Evolutionary conservation across 129 eudicot genomes (phyloP).

Genomic region (Chrysanthemum makinoi): DNA sequence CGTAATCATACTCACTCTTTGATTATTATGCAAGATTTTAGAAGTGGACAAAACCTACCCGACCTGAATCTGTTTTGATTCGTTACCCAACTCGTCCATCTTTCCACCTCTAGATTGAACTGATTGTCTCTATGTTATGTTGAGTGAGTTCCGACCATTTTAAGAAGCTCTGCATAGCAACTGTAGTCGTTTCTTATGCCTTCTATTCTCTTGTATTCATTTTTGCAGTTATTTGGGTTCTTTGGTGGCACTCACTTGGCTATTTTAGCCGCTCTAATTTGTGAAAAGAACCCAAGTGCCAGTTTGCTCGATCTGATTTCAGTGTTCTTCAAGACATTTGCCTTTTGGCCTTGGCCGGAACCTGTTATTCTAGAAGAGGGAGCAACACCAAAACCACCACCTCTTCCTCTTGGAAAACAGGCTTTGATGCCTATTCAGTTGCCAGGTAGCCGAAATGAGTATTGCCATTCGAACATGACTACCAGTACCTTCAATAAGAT

Average conservation of each 20-base stretch:
- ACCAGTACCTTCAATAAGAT: constrained; percentile 54
- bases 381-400: constrained; percentile 18
- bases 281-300: constrained; percentile 44
- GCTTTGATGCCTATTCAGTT: constrained; percentile 55
- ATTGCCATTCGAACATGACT: constrained; percentile 56
- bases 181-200: constrained; percentile 16
- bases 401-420: constrained; percentile 20
- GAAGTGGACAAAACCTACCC: too few relatives aligned
- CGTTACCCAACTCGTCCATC: background rate
- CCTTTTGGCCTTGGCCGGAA: constrained; percentile 72
- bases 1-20: background rate
- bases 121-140: background rate
- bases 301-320: constrained; percentile 41
- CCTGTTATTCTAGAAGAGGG: constrained; percentile 53
- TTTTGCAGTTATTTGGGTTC: constrained; percentile 57
- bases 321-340: constrained; percentile 57
- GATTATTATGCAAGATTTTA: too few relatives aligned
- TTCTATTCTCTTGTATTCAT: constrained; percentile 8
- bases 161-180: constrained; percentile 7
- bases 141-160: background rate
- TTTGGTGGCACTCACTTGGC: constrained; percentile 70
- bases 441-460: constrained; percentile 50
- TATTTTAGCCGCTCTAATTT: constrained; percentile 52
- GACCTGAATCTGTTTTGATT: background rate
- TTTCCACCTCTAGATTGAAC: background rate